Conservation (phyloP, 108 stramenopile species). For the Cyclotella distinguenda region DNA sequence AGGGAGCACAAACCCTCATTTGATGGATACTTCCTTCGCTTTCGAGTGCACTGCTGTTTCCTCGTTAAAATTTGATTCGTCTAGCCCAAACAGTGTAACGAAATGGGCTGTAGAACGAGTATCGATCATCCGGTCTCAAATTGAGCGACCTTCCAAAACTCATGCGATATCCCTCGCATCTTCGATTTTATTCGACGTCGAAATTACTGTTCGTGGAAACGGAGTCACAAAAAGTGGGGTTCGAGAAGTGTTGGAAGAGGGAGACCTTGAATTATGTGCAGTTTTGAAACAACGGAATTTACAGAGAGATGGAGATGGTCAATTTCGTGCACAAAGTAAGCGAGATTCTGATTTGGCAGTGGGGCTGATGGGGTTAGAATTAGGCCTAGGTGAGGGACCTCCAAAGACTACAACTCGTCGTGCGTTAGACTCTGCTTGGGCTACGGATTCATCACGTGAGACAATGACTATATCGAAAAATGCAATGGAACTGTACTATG, state of each 20-base stretch:
- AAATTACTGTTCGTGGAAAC: slow-evolving; percentile 40
- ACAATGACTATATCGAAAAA: slow-evolving; percentile 6
- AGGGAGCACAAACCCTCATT: background rate
- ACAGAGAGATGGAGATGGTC: background rate
- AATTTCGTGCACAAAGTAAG: background rate
- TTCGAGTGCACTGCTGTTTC: slow-evolving; percentile 30
- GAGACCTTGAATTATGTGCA: slow-evolving; percentile 24
- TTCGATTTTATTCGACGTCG: slow-evolving; percentile 34
- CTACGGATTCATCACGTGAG: too few relatives aligned
- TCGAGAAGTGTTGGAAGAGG: slow-evolving; percentile 20
- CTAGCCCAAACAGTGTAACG: background rate
- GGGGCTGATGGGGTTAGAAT: slow-evolving; percentile 27
- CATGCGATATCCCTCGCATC: slow-evolving; percentile 5
- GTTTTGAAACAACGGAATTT: slow-evolving; percentile 22
- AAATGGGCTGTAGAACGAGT: slow-evolving; percentile 45
- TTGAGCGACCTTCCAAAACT: slow-evolving; percentile 18
- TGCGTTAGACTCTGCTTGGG: background rate
- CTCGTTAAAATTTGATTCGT: too few relatives aligned
- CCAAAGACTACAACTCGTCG: background rate
- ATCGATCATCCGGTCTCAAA: slow-evolving; percentile 18
- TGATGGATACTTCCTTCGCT: slow-evolving; percentile 11
- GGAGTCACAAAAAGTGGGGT: slow-evolving; percentile 10
- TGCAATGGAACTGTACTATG: slow-evolving; percentile 22
- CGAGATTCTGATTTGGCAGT: slow-evolving; percentile 11
- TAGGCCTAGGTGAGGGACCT: slow-evolving; percentile 19